Evolutionary conservation across 805 yeast genomes (phyloP), one percentile per base, ranked within the genome.

Genomic region (Tetrapisispora taiwanensis): DNA sequence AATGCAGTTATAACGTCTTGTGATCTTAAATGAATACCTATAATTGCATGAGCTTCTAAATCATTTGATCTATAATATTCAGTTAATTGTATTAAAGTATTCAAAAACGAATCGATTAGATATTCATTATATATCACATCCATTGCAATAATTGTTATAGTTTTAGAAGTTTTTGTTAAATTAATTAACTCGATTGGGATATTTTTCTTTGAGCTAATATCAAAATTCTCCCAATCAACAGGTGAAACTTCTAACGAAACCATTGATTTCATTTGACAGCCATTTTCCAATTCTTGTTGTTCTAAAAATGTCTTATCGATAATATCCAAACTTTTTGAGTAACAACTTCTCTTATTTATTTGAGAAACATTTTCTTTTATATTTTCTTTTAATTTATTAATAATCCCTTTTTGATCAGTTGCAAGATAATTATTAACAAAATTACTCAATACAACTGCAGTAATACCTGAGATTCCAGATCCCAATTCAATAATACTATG

Each of bases 71-170:
- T 30, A 39, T 45, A 55, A 30, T 40, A 46, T 6, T 39, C 27
- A 10, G 43, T 28, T 15, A 59, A 44, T 30, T 48, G 48, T 2
- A 17, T 40, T n/a, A 62, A 30, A 7, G 65, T 59, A 12, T 47
- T 37, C 15, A 63, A 44, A 39, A 58, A 60, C 3, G 66, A 65
- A 2, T 47, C 50, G n/a, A 62, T 60, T 15, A 63, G 46, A 36
- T 49, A 62, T 24, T 60, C 66, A 42, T 63, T 63, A 52, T 63
- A 63, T 4, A 63, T 58, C 12, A 62, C 67, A 49, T 63, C 68
- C 61, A 63, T 55, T 13, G 67, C 66, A 2, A 63, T 9, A 7
- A 63, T 54, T 15, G 51, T 50, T 1, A 60, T 39, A 5, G 44
- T 46, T 3, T 48, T 44, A 3, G 41, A 44, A 28, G 18, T 39